phyloP scores from a whole-genome alignment of 1,139 yeast species.

The Arxiozyma telluris region DNA sequence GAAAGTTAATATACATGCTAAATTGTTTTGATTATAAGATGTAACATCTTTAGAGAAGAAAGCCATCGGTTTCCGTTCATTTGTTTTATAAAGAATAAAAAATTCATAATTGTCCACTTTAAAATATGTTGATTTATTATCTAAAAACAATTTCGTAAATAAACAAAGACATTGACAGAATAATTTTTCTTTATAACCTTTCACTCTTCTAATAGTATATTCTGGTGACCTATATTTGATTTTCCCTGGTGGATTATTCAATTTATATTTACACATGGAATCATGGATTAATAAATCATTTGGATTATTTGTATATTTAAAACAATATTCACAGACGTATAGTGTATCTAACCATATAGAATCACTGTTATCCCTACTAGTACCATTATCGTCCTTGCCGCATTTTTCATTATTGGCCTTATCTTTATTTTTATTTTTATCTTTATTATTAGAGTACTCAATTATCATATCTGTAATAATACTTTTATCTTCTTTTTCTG shows the following conservation, averaged over 20 bases:
- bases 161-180: constrained; percentile 77
- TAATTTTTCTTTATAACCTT: constrained; percentile 53
- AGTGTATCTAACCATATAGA: constrained; percentile 50
- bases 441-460: background rate
- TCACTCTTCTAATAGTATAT: constrained; percentile 52
- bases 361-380: constrained; percentile 7
- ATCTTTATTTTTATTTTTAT: background rate
- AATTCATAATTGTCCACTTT: constrained; percentile 72
- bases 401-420: too few relatives aligned
- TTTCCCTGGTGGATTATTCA: constrained; percentile 48
- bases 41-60: constrained; percentile 82
- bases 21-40: constrained; percentile 76
- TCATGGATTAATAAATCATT: constrained; percentile 38
- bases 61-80: constrained; percentile 57
- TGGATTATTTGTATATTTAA: constrained; percentile 56
- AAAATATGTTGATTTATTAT: constrained; percentile 81
- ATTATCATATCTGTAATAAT: constrained; percentile 4
- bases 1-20: constrained; percentile 83
- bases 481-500: constrained; percentile 8
- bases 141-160: constrained; percentile 82
- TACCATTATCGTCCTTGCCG: background rate
- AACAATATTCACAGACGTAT: constrained; percentile 72
- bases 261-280: constrained; percentile 38
- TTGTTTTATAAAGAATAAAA: constrained; percentile 55
- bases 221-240: constrained; percentile 56